Evolutionary conservation across 2,329 filamentous ascomycete species (phyloP), one percentile per base, ranked within the genome.

Genomic region (Alternaria arborescens): DNA sequence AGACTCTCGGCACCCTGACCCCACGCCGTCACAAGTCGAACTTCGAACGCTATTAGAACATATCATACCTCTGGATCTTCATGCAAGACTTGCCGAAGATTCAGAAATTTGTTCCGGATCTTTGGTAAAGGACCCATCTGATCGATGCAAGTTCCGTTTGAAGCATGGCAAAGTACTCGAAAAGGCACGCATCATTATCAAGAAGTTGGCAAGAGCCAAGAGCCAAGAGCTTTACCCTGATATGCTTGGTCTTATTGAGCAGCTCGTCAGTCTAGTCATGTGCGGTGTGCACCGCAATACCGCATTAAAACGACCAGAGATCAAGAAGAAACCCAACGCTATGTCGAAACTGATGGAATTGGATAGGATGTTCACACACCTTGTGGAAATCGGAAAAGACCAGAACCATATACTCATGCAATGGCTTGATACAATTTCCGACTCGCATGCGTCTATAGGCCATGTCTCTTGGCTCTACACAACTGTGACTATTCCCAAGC

Each of bases 211-310:
- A 22, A 30, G 8, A 34, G 46, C 0, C 2, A 11, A 38, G 1
- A 40, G 12, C 8, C n/a, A 24, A 11, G 12, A 34, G 1, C 26
- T 34, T 16, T 52, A 58, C 14, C 2, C 4, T 12, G 3, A 16
- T n/a, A 34, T 52, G 14, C 11, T 52, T 0, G 16, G 5, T 8
- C 2, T 20, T 20, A 20, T 58, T 8, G 3, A 58, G 32, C 4
- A 22, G 24, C 41, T 58, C 11, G 41, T 58, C 8, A 11, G 18
- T 10, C 18, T 8, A 18, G 41, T 58, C 32, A 52, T 47, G 55
- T 58, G 55, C n/a, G 5, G 1, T 10, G 8, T 1, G 3, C 55
- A 58, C 40, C 11, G n/a, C 4, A 20, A 20, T 1, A 5, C 26
- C 20, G 40, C 24, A n/a, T n/a, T 38, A 16, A 26, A 0, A 22